phyloP scores from a whole-genome alignment of 2,329 filamentous ascomycete genomes.

The Conoideocrella luteorostrata region DNA sequence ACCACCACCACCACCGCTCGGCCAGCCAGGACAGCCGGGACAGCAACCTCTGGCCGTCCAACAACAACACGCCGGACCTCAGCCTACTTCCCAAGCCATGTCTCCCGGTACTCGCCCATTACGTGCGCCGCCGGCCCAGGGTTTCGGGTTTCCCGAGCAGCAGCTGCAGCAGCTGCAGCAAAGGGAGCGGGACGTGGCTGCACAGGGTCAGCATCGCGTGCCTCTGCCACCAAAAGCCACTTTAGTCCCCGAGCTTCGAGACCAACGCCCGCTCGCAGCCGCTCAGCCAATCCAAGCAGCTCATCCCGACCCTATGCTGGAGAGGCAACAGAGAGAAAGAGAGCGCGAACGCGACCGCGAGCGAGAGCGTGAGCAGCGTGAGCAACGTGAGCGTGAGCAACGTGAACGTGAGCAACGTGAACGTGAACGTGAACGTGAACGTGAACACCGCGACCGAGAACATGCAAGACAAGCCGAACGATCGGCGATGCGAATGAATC shows the following conservation, averaged over 20 bases:
- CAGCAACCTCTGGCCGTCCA: conserved; percentile 25
- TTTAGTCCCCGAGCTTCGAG: conserved; percentile 9
- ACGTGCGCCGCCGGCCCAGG: conserved; percentile 36
- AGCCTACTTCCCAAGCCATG: conserved; percentile 36
- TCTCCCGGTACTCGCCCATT: conserved; percentile 39
- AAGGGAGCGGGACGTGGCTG: conserved; percentile 11
- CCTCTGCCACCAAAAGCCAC: conserved; percentile 6
- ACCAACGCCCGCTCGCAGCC: conserved; percentile 9
- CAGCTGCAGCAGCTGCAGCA: conserved; percentile 17
- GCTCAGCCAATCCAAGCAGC: conserved; percentile 5
- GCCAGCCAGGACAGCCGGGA: conserved; percentile 4
- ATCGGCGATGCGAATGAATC: too few species aligned
- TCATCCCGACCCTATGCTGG: conserved; percentile 8
- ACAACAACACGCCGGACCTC: conserved; percentile 32
- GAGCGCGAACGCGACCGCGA: conserved; percentile 16
- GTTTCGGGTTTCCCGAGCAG: conserved; percentile 39
- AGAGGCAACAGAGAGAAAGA: conserved; percentile 15
- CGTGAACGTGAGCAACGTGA: conserved; percentile 13
- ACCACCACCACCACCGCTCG: background rate
- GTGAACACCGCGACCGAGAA: background rate
- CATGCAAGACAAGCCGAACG: background rate
- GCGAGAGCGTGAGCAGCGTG: conserved; percentile 14
- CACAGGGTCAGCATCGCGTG: conserved; percentile 8
- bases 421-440: too few species aligned
- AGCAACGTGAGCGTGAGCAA: conserved; percentile 11